These are phyloP conservation scores for Trichosporon sp. DNA, from an alignment of 1,284 basidiomycete species.

Conservation along the genomic window DNA sequence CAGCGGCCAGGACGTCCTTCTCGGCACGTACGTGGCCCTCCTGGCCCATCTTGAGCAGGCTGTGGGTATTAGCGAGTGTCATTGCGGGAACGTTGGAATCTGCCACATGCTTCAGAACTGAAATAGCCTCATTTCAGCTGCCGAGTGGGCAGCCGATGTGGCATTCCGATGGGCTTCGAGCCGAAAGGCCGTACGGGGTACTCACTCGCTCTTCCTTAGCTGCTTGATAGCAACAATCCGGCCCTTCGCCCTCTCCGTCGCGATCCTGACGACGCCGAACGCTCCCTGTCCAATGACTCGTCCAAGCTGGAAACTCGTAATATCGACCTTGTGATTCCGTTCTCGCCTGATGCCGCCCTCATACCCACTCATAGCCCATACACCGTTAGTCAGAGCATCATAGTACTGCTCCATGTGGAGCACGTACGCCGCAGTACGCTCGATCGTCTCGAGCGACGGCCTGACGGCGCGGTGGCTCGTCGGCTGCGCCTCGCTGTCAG, in stretches of 20 bases:
- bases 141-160: not conserved
- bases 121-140: too few relatives aligned
- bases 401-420: slow-evolving; percentile 97
- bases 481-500: not conserved
- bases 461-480: slow-evolving; percentile 34
- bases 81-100: too few relatives aligned
- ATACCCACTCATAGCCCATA: not conserved
- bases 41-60: slow-evolving; percentile 94
- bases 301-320: slow-evolving; percentile 77
- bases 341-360: slow-evolving; percentile 3
- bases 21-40: slow-evolving; percentile 61
- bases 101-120: too few relatives aligned
- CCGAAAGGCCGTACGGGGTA: not conserved
- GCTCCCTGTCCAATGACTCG: slow-evolving; percentile 96
- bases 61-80: slow-evolving; percentile 15
- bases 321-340: slow-evolving; percentile 59
- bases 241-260: slow-evolving; percentile 71
- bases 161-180: not conserved
- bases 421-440: slow-evolving; percentile 83
- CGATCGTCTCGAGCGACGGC: slow-evolving; percentile 81
- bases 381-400: slow-evolving; percentile 63
- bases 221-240: slow-evolving; percentile 94
- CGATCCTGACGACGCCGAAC: slow-evolving; percentile 92
- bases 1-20: slow-evolving; percentile 44
- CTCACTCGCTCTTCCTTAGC: slow-evolving; percentile 79